These are phyloP conservation scores for Paramecium primaurelia DNA, from an alignment of 73 alveolate genomes.

Conservation along the genomic window DNA sequence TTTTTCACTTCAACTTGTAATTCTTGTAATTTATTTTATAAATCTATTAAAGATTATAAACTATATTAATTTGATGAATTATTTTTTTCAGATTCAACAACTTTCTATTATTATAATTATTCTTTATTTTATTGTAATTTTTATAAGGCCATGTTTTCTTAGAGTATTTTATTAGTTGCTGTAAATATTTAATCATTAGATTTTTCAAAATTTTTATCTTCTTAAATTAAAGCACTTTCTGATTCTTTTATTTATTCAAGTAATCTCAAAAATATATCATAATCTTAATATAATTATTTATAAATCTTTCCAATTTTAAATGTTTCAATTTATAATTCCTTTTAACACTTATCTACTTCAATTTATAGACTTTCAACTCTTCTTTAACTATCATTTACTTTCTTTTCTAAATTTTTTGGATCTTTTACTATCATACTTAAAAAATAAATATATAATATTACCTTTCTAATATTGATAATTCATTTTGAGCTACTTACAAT, in stretches of 20 bases:
- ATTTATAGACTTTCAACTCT: neutral
- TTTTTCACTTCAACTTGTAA: neutral
- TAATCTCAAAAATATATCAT: neutral
- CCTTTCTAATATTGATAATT: neutral
- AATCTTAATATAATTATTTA: neutral
- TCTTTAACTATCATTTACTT: slow-evolving; percentile 1
- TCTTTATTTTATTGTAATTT: neutral
- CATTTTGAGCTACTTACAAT: neutral
- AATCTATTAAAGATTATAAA: neutral
- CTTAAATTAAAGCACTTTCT: neutral
- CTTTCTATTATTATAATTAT: neutral
- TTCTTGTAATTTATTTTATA: neutral
- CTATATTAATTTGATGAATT: neutral
- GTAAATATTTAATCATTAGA: neutral
- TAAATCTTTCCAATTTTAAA: neutral
- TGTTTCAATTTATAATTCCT: neutral
- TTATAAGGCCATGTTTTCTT: neutral
- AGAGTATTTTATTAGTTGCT: neutral
- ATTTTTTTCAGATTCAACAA: neutral
- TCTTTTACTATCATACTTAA: neutral
- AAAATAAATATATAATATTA: neutral
- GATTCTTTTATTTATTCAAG: neutral
- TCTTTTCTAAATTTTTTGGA: neutral
- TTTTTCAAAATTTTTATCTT: neutral
- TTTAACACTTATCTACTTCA: neutral